These are phyloP conservation scores for Blastobotrys proliferans DNA, from an alignment of 1,139 yeast species.

Conservation along the genomic window DNA sequence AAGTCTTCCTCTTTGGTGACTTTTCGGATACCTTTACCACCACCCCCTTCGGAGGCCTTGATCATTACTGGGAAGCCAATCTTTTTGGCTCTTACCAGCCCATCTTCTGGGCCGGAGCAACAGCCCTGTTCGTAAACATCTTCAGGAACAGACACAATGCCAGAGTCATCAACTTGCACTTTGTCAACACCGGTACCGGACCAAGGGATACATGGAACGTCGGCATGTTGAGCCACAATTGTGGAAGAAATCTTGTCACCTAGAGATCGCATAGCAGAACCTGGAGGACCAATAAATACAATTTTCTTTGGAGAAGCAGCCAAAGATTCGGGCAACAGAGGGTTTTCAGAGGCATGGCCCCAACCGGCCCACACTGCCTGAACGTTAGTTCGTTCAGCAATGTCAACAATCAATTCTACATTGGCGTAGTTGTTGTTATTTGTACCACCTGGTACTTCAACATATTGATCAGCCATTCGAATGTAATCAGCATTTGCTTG, in stretches of 20 bases:
- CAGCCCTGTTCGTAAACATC: constrained; percentile 83
- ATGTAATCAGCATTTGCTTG: constrained; percentile 96
- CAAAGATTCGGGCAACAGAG: constrained; percentile 83
- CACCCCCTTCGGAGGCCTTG: constrained; percentile 98
- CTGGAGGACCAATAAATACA: constrained; percentile 96
- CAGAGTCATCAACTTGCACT: constrained; percentile 60
- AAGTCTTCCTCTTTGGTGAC: constrained; percentile 78
- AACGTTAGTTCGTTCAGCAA: constrained; percentile 93
- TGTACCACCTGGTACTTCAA: constrained; percentile 98
- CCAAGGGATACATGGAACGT: constrained; percentile 99
- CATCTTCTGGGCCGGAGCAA: constrained; percentile 81
- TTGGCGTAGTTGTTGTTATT: constrained; percentile 97
- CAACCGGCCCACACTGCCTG: constrained; percentile 99
- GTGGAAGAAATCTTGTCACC: constrained; percentile 98
- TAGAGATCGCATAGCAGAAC: constrained; percentile 97
- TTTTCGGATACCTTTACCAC: constrained; percentile 97
- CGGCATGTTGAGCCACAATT: constrained; percentile 96
- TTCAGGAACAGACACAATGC: constrained; percentile 84
- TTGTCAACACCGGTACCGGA: constrained; percentile 94
- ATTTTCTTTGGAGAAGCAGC: constrained; percentile 87
- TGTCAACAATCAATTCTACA: constrained; percentile 92
- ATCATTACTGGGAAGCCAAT: constrained; percentile 97
- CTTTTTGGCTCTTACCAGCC: constrained; percentile 70
- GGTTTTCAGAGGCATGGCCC: constrained; percentile 99
- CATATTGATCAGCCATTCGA: constrained; percentile 98